Evolutionary conservation across 768 basidiomycete genomes (phyloP).

Genomic region (Dictyophora rubrovolvata): DNA sequence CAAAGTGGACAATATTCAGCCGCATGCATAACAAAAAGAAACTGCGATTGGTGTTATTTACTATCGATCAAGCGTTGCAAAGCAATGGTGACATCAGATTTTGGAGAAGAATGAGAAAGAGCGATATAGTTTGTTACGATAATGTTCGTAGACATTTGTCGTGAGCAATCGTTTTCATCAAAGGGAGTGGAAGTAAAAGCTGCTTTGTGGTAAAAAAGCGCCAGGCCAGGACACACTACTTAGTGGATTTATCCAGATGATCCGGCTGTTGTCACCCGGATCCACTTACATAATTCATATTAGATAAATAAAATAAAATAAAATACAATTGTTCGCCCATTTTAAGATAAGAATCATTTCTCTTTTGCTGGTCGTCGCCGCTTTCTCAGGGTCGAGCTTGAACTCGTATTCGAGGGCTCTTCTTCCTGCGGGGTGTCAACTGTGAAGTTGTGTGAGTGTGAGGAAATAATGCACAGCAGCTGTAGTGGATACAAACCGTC

Average conservation of each 20-base stretch:
- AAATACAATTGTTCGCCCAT: too few relatives aligned
- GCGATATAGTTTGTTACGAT: constrained; percentile 14
- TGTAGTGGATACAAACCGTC: neutral
- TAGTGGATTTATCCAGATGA: neutral
- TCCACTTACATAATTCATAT: neutral
- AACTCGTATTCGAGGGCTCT: too few relatives aligned
- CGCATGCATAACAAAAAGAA: neutral
- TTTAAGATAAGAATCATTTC: too few relatives aligned
- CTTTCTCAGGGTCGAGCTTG: too few relatives aligned
- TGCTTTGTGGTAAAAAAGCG: constrained; percentile 33
- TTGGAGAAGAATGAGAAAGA: constrained; percentile 37
- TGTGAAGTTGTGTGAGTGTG: too few relatives aligned
- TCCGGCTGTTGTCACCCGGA: neutral
- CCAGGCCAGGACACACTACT: constrained; percentile 22
- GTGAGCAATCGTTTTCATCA: neutral
- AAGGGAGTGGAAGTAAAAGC: constrained; percentile 18
- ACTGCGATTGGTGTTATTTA: constrained; percentile 18
- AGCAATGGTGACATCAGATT: constrained; percentile 34
- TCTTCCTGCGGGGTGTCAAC: too few relatives aligned
- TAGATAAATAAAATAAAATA: too few relatives aligned
- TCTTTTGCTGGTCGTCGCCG: too few relatives aligned
- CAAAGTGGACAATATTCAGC: neutral
- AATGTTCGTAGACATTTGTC: constrained; percentile 1
- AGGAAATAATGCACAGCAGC: too few relatives aligned
- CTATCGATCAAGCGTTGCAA: constrained; percentile 44